Base-by-base conservation (phyloP, 1,139 yeast genomes). In the Debaryomyces subglobosus region DNA sequence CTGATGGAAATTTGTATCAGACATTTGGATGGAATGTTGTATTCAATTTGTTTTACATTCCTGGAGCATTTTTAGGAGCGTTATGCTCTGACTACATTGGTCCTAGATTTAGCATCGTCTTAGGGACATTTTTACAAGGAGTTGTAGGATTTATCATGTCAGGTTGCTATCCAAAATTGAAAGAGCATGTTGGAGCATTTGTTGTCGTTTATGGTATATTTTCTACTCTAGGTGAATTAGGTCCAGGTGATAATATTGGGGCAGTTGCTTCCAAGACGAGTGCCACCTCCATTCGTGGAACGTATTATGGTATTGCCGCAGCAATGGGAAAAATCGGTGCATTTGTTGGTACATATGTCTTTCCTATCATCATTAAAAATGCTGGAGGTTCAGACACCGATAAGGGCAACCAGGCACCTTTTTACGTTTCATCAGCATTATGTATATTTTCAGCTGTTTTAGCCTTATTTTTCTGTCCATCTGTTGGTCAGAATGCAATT, bases 21-120 rank as follows among this genome's bases (percentile, higher is more conserved):
- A 79, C 87, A 21, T 89, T 90, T 71, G 97, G 97, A 45, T 92
- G 97, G 97, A 89, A 87, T 65, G 88, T 89, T 52, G 94, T 92
- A 4, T 80, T 92, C 61, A 90, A 89, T 68, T 74, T 89, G 61
- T 92, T 92, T 67, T 91, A 92, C 67, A 71, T 92, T 37, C 97
- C 97, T 10, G 98, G 98, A 56, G 79, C 96, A 2, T 80, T 90
- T 63, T 65, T 86, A 20, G 97, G 98, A 62, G 97, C 96, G 9
- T 63, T 80, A 45, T 71, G 82, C 38, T 80, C 96, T n/a, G 98
- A 92, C 69, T 88, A 84, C 68, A 63, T 89, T 51, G 98, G 98
- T 15, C 97, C 97, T 46, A 81, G 97, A 67, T 68, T 87, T 53
- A 86, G 96, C 10, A 72, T 90, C 45, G 79, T 77, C 27, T 50